Base-by-base conservation (phyloP, 2,329 filamentous ascomycete genomes). In the Elsinoe perseae region DNA sequence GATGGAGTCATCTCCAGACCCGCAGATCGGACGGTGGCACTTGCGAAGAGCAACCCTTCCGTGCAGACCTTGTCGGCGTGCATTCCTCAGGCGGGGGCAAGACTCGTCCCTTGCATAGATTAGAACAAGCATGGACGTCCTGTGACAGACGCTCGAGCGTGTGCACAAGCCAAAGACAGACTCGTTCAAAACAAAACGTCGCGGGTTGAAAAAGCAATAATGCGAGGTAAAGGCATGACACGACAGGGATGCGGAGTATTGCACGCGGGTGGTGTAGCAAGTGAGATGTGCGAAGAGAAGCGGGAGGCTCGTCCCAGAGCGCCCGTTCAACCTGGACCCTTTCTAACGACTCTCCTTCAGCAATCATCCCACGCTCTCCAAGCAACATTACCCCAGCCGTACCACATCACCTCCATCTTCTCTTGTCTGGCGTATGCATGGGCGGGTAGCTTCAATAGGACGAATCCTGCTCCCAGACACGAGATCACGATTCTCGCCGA, bases 161-260 rank as follows among this genome's bases (percentile, higher is more conserved):
- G 28, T 32, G 48, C 48, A 52, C 48, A 52, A 82, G 0, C 86
- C 88, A 0, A 89, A 88, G 0, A 95, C 80, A 50, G 82, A 82
- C 69, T 95, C 90, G 58, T 68, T 65, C 50, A 63, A 60, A 12
- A 68, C 56, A 14, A 68, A 56, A 18, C 66, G 64, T 27, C 61
- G 62, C 16, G 67, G 42, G 28, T 57, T 56, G 2, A 60, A 58
- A 44, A 44, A 44, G 40, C 40, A 44, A 44, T 44, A 18, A 44
- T 44, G 40, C 40, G n/a, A 44, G 40, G 40, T 21, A 44, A 27
- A 44, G 40, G 40, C 40, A 44, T 44, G 23, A 23, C 23, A 20
- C 18, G 40, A 18, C 20, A 25, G 38, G 25, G 48, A 28, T 27
- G 18, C 30, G 48, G 48, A 34, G 48, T 20, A 36, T n/a, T n/a